These are phyloP conservation scores for Penicillium hesseltinei DNA, from an alignment of 2,329 filamentous ascomycete genomes.

Conservation along the genomic window DNA sequence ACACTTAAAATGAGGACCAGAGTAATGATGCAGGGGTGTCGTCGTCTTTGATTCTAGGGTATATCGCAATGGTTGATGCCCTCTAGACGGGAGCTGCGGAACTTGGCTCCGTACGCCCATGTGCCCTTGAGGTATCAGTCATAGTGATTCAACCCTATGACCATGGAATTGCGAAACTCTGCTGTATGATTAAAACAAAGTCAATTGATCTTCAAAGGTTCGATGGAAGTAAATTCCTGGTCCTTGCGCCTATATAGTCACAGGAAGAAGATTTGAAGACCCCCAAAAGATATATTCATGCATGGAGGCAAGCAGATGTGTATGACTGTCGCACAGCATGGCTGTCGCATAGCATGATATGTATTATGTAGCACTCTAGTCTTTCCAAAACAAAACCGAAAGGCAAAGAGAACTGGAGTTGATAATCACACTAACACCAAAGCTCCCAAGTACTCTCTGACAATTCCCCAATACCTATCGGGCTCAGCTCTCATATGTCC, in stretches of 20 bases:
- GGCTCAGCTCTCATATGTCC: conserved; percentile 41
- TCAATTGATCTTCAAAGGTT: not conserved
- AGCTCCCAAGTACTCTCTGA: conserved; percentile 26
- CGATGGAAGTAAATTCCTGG: not conserved
- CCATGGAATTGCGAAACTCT: conserved; percentile 8
- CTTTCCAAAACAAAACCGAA: not conserved
- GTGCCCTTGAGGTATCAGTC: not conserved
- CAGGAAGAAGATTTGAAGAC: not conserved
- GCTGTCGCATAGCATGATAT: not conserved
- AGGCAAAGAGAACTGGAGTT: not conserved
- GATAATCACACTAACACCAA: not conserved
- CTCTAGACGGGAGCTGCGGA: conserved; percentile 9
- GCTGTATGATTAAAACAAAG: not conserved
- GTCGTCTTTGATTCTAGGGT: conserved; percentile 13
- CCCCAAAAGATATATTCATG: too few relatives aligned
- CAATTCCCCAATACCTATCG: conserved; percentile 41
- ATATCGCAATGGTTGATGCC: not conserved
- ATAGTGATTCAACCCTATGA: conserved; percentile 18
- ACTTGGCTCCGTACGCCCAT: conserved; percentile 8
- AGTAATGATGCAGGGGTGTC: conserved; percentile 24
- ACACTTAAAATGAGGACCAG: not conserved
- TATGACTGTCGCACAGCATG: not conserved
- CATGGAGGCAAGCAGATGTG: not conserved
- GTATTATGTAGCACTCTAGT: not conserved
- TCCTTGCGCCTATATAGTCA: not conserved